Evolutionary conservation across 1,139 yeast species (phyloP).

Genomic region (Hyphopichia khmerensis): DNA sequence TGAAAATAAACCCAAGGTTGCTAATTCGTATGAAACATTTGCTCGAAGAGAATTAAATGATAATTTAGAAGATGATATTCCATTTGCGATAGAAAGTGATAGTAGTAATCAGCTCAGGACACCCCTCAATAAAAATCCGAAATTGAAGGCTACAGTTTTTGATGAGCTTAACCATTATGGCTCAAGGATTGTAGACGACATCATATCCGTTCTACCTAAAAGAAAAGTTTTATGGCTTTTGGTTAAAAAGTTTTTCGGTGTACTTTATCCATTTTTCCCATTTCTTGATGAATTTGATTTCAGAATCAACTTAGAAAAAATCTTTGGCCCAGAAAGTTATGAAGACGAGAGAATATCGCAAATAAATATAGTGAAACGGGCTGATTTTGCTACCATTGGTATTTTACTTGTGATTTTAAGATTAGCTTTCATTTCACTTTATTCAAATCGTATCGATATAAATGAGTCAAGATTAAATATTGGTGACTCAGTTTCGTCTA

Average conservation of each 20-base stretch:
- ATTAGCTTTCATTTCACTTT: slow-evolving; percentile 30
- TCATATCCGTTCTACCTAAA: slow-evolving; percentile 32
- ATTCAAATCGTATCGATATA: slow-evolving; percentile 29
- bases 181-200: slow-evolving; percentile 28
- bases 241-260: slow-evolving; percentile 27
- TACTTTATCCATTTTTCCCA: slow-evolving; percentile 48
- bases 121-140: slow-evolving; percentile 14
- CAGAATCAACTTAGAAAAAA: slow-evolving; percentile 14
- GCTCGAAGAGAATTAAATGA: slow-evolving; percentile 8
- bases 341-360: slow-evolving; percentile 19
- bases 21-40: neutral
- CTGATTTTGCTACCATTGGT: slow-evolving; percentile 36
- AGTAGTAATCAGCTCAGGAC: slow-evolving; percentile 10
- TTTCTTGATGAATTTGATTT: slow-evolving; percentile 42
- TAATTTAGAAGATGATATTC: slow-evolving; percentile 1
- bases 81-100: neutral
- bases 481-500: slow-evolving; percentile 21
- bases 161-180: slow-evolving; percentile 29
- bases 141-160: slow-evolving; percentile 28
- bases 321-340: slow-evolving; percentile 20
- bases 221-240: slow-evolving; percentile 32
- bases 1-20: neutral
- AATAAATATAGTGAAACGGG: slow-evolving; percentile 25
- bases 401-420: slow-evolving; percentile 28
- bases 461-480: slow-evolving; percentile 25